Conservation (phyloP, 1,139 yeast species). For the Diutina scorzettiae region DNA sequence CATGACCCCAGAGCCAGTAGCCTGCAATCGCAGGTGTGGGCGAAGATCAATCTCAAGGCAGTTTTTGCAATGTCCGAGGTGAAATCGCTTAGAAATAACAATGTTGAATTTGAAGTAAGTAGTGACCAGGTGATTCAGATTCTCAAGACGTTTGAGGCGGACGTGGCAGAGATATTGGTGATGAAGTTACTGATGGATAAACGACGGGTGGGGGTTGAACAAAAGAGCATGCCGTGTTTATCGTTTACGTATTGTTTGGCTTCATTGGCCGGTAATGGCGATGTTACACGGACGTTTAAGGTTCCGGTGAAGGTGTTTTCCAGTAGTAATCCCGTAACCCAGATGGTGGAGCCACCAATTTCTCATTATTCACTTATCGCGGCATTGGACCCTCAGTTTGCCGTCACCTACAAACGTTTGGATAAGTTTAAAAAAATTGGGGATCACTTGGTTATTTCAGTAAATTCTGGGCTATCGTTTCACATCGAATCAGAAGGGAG, state of each 20-base stretch:
- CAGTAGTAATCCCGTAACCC: conserved; percentile 26
- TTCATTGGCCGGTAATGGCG: conserved; percentile 18
- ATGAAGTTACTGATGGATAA: conserved; percentile 24
- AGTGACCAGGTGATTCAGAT: conserved; percentile 44
- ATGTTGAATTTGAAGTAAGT: conserved; percentile 43
- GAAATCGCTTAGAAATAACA: conserved; percentile 31
- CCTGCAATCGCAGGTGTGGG: conserved; percentile 53
- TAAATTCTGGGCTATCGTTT: conserved; percentile 14
- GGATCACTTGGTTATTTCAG: conserved; percentile 17
- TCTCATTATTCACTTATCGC: conserved; percentile 33
- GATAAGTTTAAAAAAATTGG: conserved; percentile 44
- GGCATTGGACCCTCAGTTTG: conserved; percentile 37
- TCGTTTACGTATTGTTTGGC: conserved; percentile 35
- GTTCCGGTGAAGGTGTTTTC: conserved; percentile 46
- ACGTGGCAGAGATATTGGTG: conserved; percentile 38
- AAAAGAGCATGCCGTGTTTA: conserved; percentile 36
- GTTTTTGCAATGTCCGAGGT: conserved; percentile 40
- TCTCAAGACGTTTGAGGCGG: conserved; percentile 38
- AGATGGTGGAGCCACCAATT: conserved; percentile 35
- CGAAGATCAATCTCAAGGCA: conserved; percentile 29
- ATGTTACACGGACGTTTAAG: conserved; percentile 45
- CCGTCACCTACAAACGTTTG: conserved; percentile 36
- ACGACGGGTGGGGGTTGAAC: background rate
- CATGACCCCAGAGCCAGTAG: conserved; percentile 24
- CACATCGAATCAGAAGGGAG: conserved; percentile 43